phyloP scores from a whole-genome alignment of 2,329 filamentous ascomycete species.

The Onygena corvina region DNA sequence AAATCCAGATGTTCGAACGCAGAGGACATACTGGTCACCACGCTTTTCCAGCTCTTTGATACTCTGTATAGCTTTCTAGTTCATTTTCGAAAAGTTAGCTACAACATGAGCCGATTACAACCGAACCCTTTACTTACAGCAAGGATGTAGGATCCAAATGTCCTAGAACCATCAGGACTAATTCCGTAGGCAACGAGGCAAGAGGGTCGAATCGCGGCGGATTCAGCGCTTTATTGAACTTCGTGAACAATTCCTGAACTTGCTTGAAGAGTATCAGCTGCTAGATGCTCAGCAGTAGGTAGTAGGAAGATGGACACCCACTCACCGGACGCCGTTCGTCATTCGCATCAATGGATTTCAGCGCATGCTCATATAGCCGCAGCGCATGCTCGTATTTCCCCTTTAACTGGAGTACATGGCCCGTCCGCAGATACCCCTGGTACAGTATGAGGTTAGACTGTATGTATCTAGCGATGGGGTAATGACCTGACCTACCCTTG shows the following conservation, averaged over 20 bases:
- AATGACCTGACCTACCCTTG: slow-evolving; percentile 30
- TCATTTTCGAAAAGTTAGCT: not conserved
- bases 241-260: slow-evolving; percentile 37
- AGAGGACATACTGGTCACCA: slow-evolving; percentile 37
- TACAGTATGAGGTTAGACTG: not conserved
- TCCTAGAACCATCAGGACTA: slow-evolving; percentile 41
- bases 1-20: slow-evolving; percentile 43
- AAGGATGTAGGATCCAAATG: slow-evolving; percentile 42
- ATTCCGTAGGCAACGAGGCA: slow-evolving; percentile 42
- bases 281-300: slow-evolving; percentile 10
- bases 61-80: slow-evolving; percentile 40
- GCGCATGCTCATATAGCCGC: slow-evolving; percentile 46
- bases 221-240: slow-evolving; percentile 23
- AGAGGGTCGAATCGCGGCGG: slow-evolving; percentile 37
- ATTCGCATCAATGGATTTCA: slow-evolving; percentile 39
- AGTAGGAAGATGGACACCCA: not conserved
- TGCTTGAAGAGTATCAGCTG: slow-evolving; percentile 24
- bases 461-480: not conserved
- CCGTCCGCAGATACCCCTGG: slow-evolving; percentile 46
- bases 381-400: slow-evolving; percentile 43
- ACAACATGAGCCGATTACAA: slow-evolving; percentile 11
- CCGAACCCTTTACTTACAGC: slow-evolving; percentile 27
- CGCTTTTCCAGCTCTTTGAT: slow-evolving; percentile 44
- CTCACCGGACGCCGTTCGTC: slow-evolving; percentile 25
- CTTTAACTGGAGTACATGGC: slow-evolving; percentile 36